Conservation (phyloP, 129 eudicot genomes). For the Flaveria brownii region DNA sequence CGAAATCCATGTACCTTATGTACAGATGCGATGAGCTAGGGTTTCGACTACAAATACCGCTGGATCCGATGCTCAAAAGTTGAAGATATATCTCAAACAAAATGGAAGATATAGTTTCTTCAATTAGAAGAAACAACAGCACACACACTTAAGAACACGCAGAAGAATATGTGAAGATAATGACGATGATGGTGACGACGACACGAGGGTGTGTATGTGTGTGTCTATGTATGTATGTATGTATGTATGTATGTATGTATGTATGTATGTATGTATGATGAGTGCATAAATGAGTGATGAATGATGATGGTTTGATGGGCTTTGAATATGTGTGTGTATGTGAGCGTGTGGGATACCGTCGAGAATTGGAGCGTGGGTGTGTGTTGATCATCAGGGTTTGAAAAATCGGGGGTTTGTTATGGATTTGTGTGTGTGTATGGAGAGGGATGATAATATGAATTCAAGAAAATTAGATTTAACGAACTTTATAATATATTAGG, state of each 20-base stretch:
- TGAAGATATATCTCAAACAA: slow-evolving; percentile 36
- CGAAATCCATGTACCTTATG: slow-evolving; percentile 19
- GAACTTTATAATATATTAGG: too few species aligned
- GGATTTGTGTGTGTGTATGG: neutral
- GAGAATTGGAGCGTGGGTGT: slow-evolving; percentile 16
- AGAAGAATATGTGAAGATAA: neutral
- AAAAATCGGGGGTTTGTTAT: slow-evolving; percentile 32
- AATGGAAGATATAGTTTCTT: slow-evolving; percentile 2
- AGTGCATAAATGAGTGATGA: slow-evolving; percentile 10
- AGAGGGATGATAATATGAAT: slow-evolving; percentile 5
- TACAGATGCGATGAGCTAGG: slow-evolving; percentile 31
- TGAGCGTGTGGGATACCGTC: slow-evolving; percentile 35
- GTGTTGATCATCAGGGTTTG: slow-evolving; percentile 40
- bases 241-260: neutral
- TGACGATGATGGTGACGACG: slow-evolving; percentile 18
- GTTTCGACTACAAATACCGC: slow-evolving; percentile 27
- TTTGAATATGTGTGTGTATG: slow-evolving; percentile 13
- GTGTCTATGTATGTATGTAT: too few species aligned
- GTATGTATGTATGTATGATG: neutral
- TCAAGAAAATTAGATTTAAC: too few species aligned
- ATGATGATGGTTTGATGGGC: neutral
- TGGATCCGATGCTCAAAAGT: slow-evolving; percentile 47
- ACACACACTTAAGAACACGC: slow-evolving; percentile 2
- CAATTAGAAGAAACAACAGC: neutral
- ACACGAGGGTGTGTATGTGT: slow-evolving; percentile 27